A percentile compares a stretch with the other conserved stretches of the same genome.
Conservation (phyloP, 139 green algal genomes). For the Chlorella sp. region DNA sequence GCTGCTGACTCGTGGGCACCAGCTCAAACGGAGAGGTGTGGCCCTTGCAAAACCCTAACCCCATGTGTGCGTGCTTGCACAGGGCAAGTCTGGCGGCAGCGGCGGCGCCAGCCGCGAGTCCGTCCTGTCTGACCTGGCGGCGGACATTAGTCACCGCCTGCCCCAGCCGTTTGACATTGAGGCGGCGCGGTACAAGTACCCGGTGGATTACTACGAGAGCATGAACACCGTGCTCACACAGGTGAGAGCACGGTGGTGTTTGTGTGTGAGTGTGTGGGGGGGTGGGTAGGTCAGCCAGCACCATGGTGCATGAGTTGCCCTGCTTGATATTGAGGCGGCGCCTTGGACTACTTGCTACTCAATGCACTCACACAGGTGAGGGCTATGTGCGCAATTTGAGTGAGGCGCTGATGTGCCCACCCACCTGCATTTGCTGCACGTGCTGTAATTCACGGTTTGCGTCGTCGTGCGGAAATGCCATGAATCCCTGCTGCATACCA, state of each 20-base stretch:
- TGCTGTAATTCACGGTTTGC: neutral
- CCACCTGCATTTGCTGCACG: neutral
- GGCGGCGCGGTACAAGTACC: constrained; percentile 39
- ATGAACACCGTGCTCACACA: constrained; percentile 59
- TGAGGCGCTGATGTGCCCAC: neutral
- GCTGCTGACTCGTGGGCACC: too few species aligned
- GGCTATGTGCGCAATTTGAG: too few species aligned
- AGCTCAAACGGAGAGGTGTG: too few species aligned
- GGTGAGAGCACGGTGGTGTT: neutral
- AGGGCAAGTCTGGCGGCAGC: constrained; percentile 21
- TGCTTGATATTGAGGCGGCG: too few species aligned
- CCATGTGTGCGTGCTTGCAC: constrained; percentile 25
- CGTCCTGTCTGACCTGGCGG: constrained; percentile 40
- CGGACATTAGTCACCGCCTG: constrained; percentile 52
- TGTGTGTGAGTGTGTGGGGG: neutral
- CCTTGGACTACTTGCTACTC: too few species aligned
- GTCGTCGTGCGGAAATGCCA: neutral
- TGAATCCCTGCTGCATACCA: neutral
- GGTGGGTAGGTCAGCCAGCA: too few species aligned
- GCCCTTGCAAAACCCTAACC: too few species aligned
- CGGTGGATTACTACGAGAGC: constrained; percentile 66
- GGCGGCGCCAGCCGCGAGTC: constrained; percentile 19
- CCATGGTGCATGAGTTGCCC: too few species aligned
- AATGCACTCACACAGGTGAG: too few species aligned
- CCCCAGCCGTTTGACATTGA: constrained; percentile 57